Base-by-base conservation (phyloP, 2,329 filamentous ascomycete genomes). In the Curvularia hawaiiensis region DNA sequence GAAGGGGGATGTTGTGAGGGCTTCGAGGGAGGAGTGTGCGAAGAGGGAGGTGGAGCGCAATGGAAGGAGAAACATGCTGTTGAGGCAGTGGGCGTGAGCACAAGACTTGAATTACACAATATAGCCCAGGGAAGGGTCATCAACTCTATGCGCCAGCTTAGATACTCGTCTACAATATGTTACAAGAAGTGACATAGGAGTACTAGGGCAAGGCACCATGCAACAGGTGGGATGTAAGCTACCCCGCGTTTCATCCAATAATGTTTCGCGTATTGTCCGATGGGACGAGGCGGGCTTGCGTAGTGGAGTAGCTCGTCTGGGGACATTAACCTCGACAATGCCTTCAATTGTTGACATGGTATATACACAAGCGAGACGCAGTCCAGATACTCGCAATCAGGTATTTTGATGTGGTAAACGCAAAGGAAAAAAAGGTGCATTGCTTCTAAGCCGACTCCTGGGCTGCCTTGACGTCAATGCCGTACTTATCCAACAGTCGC, bases 401-500 rank as follows among this genome's bases (percentile, higher is more conserved):
- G 57, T 64, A 53, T 55, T 62, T 28, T 59, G 51, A 41, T 60
- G 51, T 56, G 52, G 52, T 67, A 57, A 64, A 68, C 56, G 60
- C 44, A 56, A 66, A 66, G 65, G 57, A 61, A 67, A 69, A 69
- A 68, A 48, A 3, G 18, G 47, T 49, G 50, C 61, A 16, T 30
- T 56, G 59, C 38, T 38, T 63, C 55, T 60, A 62, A 48, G 43
- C 56, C 33, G 58, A 59, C 61, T 70, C 64, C 52, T 73, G 67
- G 40, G 68, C 69, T 47, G 66, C 70, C 64, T 68, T 69, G 35
- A 97, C 88, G 65, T 96, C 92, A 71, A 96, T 86, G 58, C 92
- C 92, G 72, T 97, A 97, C 77, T 88, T 91, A 79, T 92, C 88
- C 84, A 91, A 88, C 77, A 97, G 84, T 68, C 91, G 85, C 80